These are phyloP conservation scores for Lyophyllum shimeji DNA, from an alignment of 768 basidiomycete species.

Conservation along the genomic window DNA sequence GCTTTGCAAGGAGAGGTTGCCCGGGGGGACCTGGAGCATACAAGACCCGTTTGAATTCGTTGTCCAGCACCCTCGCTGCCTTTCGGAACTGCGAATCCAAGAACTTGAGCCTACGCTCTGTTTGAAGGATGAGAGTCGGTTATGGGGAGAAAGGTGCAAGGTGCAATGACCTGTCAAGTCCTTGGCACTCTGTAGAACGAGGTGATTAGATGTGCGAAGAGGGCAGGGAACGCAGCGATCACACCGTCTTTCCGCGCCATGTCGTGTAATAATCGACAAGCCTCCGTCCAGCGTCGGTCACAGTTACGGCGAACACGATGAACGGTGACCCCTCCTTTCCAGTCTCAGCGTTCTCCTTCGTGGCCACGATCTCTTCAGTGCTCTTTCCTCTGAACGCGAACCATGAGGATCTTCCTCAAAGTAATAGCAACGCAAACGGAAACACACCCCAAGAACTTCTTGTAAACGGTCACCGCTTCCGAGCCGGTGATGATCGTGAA, in stretches of 20 bases:
- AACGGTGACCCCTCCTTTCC: conserved; percentile 23
- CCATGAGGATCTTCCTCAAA: background rate
- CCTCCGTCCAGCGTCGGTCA: conserved; percentile 35
- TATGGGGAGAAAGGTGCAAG: background rate
- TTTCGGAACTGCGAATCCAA: conserved; percentile 44
- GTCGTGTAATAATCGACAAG: conserved; percentile 53
- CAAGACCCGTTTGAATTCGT: conserved; percentile 39
- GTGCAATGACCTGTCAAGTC: conserved; percentile 5
- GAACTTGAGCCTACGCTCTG: conserved; percentile 29
- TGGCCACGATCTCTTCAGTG: conserved; percentile 16
- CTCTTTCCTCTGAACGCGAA: conserved; percentile 10
- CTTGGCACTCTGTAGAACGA: conserved; percentile 10
- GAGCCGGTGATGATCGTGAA: conserved; percentile 41
- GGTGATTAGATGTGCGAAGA: background rate
- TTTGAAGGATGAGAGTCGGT: background rate
- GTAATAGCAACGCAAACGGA: background rate
- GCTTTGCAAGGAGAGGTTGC: background rate
- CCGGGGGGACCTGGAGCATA: conserved; percentile 19
- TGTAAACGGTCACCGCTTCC: conserved; percentile 41
- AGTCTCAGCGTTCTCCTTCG: conserved; percentile 8
- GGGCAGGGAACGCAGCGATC: conserved; percentile 8
- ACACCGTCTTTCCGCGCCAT: conserved; percentile 43
- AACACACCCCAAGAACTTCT: conserved; percentile 40
- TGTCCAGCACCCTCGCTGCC: conserved; percentile 40
- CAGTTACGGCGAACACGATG: conserved; percentile 47